A percentile compares a stretch with the other conserved stretches of the same genome.
Evolutionary conservation across 345 rosid genomes (phyloP).

Genomic region (Physaria fendleri): DNA sequence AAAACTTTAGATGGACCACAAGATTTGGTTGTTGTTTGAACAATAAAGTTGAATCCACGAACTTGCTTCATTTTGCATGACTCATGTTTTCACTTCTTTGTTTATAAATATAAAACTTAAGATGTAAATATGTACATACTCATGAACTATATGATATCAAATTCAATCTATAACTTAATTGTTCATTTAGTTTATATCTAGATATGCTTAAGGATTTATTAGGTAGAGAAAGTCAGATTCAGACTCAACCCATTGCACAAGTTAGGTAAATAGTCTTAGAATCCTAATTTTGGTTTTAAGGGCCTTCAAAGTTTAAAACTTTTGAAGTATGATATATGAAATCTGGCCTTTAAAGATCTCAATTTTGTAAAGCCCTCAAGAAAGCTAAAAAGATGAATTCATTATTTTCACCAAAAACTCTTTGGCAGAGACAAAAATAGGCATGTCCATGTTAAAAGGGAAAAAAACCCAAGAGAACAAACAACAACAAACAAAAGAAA

Average conservation of each 20-base stretch:
- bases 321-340: too few relatives aligned
- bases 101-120: neutral
- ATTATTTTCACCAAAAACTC: neutral
- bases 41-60: constrained; percentile 17
- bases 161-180: neutral
- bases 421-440: neutral
- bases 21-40: neutral
- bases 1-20: constrained; percentile 9
- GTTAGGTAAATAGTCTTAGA: too few relatives aligned
- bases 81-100: neutral
- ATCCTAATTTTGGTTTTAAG: too few relatives aligned
- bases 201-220: too few relatives aligned
- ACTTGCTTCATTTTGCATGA: constrained; percentile 25
- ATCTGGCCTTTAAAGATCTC: too few relatives aligned
- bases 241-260: too few relatives aligned
- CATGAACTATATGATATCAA: neutral
- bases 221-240: too few relatives aligned
- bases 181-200: too few relatives aligned
- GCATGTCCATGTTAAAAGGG: neutral
- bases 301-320: too few relatives aligned
- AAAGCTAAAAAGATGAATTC: neutral
- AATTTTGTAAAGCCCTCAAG: too few relatives aligned
- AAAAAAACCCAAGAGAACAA: neutral
- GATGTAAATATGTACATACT: neutral
- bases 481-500: neutral